These are phyloP conservation scores for Phytophthora parvispora DNA, from an alignment of 352 stramenopile species.

Conservation along the genomic window DNA sequence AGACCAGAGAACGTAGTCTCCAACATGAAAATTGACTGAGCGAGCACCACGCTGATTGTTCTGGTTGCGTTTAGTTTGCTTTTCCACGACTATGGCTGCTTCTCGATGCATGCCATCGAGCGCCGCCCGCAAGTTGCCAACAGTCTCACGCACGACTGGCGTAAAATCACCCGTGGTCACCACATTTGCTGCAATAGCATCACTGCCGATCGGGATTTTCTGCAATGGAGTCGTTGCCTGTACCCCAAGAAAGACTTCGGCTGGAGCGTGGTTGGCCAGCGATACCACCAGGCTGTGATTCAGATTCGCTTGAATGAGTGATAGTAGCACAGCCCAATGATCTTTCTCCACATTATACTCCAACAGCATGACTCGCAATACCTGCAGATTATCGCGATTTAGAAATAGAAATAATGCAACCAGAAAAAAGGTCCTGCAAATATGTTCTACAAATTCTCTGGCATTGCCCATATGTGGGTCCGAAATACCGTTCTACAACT, in stretches of 20 bases:
- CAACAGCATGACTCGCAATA: constrained; percentile 10
- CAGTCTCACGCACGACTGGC: not conserved
- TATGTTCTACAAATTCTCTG: too few species aligned
- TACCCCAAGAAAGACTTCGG: constrained; percentile 10
- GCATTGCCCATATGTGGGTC: too few species aligned
- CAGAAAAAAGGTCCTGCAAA: too few species aligned
- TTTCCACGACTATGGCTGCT: not conserved
- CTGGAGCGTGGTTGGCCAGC: constrained; percentile 1
- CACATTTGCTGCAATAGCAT: constrained; percentile 1
- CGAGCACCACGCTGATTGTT: constrained; percentile 9
- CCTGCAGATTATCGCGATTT: constrained; percentile 11
- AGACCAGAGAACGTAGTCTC: constrained; percentile 16
- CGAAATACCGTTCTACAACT: too few species aligned
- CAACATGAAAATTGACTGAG: constrained; percentile 15
- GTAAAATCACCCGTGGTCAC: not conserved
- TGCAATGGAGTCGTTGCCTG: constrained; percentile 7
- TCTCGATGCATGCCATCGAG: constrained; percentile 12
- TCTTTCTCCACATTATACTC: constrained; percentile 12
- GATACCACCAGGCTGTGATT: constrained; percentile 11
- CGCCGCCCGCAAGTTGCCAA: not conserved
- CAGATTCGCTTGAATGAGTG: constrained; percentile 12
- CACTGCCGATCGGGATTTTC: constrained; percentile 6
- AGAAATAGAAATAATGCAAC: too few species aligned
- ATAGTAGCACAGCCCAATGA: constrained; percentile 4
- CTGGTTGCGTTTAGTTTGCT: constrained; percentile 19